Conservation (phyloP, 2,329 filamentous ascomycete genomes). For the Microdochium paspali region DNA sequence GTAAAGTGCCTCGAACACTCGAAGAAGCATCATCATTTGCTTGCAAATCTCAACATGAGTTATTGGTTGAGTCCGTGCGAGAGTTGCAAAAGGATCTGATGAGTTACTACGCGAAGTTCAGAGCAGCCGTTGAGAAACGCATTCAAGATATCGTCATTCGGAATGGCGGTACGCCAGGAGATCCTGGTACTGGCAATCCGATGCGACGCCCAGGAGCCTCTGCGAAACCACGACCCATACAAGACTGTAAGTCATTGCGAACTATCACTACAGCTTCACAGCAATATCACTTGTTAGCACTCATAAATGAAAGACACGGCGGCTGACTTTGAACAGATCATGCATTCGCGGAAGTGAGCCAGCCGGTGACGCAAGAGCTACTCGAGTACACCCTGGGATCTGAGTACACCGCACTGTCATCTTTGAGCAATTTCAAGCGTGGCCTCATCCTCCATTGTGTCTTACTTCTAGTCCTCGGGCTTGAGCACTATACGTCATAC, state of each 20-base stretch:
- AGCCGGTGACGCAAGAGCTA: not conserved
- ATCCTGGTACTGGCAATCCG: constrained; percentile 7
- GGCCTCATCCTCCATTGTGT: constrained; percentile 62
- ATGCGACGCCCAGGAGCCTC: not conserved
- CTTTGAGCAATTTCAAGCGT: constrained; percentile 48
- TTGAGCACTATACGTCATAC: constrained; percentile 69
- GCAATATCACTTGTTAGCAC: too few relatives aligned
- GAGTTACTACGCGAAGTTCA: constrained; percentile 73
- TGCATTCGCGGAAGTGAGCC: not conserved
- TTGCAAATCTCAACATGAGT: constrained; percentile 26
- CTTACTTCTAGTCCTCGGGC: constrained; percentile 62
- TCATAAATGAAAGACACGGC: too few relatives aligned
- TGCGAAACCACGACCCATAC: not conserved
- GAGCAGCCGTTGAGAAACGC: constrained; percentile 57
- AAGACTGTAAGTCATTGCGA: not conserved
- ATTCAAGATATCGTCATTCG: constrained; percentile 58
- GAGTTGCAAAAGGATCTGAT: constrained; percentile 64
- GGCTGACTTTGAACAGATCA: not conserved
- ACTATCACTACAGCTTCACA: not conserved
- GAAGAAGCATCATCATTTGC: constrained; percentile 18
- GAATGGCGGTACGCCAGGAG: constrained; percentile 21
- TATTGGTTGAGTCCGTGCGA: constrained; percentile 27
- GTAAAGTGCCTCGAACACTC: constrained; percentile 7
- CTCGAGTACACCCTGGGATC: not conserved
- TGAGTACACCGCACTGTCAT: constrained; percentile 29